Conservation (phyloP, 2,329 filamentous ascomycete genomes). For the Cryphonectria radicalis region DNA sequence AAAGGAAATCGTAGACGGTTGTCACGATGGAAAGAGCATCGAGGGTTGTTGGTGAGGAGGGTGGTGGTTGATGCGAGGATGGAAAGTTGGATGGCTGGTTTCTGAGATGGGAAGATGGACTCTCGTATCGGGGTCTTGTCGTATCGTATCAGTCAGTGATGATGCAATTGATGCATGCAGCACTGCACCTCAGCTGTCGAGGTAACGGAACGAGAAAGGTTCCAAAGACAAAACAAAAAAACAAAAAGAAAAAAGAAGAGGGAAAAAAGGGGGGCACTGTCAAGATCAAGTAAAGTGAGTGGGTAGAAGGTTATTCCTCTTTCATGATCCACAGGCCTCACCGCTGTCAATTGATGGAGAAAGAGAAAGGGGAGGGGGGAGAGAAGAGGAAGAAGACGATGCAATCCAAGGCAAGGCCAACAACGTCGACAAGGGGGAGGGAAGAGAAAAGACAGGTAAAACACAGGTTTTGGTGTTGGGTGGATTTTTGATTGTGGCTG, state of each 20-base stretch:
- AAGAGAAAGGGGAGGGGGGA: background rate
- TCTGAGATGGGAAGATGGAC: background rate
- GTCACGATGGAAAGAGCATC: background rate
- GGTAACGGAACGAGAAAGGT: background rate
- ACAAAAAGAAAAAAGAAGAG: background rate
- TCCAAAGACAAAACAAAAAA: too few species aligned
- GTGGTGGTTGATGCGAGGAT: background rate
- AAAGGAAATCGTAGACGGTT: background rate
- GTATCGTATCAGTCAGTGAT: background rate
- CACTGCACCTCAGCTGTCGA: background rate
- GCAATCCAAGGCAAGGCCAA: background rate
- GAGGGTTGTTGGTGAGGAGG: background rate
- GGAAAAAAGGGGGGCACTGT: background rate
- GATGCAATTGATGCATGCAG: conserved; percentile 2
- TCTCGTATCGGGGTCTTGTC: background rate
- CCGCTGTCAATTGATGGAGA: background rate
- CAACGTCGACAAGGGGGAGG: background rate
- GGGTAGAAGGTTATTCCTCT: background rate
- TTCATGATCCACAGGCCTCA: background rate
- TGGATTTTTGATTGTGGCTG: background rate
- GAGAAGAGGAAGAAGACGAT: background rate
- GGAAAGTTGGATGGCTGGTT: background rate
- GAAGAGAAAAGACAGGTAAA: background rate
- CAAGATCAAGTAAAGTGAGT: background rate
- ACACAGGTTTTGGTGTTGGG: background rate